These are phyloP conservation scores for Laburnicola sp. DNA, from an alignment of 2,329 filamentous ascomycete species.

Conservation along the genomic window DNA sequence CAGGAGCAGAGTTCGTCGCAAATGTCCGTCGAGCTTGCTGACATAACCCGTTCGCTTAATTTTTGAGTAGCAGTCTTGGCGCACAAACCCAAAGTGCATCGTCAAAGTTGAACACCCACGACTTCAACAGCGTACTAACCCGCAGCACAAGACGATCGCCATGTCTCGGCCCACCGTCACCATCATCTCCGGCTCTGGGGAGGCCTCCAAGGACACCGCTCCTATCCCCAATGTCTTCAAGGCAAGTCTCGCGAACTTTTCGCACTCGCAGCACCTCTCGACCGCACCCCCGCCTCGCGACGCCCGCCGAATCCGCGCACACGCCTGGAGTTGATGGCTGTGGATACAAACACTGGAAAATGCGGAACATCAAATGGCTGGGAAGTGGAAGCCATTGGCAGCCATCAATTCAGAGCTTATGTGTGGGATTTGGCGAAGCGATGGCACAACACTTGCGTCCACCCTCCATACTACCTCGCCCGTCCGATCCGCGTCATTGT, in stretches of 20 bases:
- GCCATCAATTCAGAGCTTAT: background rate
- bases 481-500: background rate
- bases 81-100: slow-evolving; percentile 4
- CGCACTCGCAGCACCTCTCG: slow-evolving; percentile 8
- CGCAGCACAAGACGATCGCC: slow-evolving; percentile 29
- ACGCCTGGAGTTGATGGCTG: slow-evolving; percentile 5
- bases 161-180: slow-evolving; percentile 96
- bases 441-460: slow-evolving; percentile 13
- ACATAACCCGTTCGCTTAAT: slow-evolving; percentile 2
- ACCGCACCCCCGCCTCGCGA: slow-evolving; percentile 8
- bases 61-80: slow-evolving; percentile 3
- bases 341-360: background rate
- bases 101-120: background rate
- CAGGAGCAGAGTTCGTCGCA: too few species aligned
- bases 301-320: slow-evolving; percentile 16
- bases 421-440: background rate
- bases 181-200: slow-evolving; percentile 95
- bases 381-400: background rate
- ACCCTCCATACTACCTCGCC: background rate
- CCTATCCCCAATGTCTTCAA: slow-evolving; percentile 96
- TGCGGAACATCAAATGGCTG: background rate
- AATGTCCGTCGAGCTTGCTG: too few species aligned
- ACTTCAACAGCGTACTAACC: slow-evolving; percentile 30
- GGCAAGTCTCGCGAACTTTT: slow-evolving; percentile 37
- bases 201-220: slow-evolving; percentile 84